Evolutionary conservation across 768 basidiomycete genomes (phyloP).

Genomic region (Paxillus ammoniavirescens): DNA sequence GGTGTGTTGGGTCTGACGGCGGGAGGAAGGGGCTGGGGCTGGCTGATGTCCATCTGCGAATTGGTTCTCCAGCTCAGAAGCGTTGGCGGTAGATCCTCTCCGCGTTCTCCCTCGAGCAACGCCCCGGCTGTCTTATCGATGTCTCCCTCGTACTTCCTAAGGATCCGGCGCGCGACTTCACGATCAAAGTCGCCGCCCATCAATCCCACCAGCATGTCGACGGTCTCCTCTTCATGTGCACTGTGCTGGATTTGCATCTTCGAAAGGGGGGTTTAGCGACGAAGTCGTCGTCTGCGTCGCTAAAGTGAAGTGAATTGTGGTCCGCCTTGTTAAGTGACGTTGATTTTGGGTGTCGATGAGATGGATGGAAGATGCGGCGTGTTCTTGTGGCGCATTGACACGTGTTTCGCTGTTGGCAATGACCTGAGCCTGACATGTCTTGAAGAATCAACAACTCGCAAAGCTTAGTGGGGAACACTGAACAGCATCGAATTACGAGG

Average conservation of each 20-base stretch:
- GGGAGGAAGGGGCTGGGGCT: slow-evolving; percentile 6
- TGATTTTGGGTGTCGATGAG: slow-evolving; percentile 1
- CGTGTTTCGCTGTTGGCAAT: neutral
- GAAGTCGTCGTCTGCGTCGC: slow-evolving; percentile 11
- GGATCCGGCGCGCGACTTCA: slow-evolving; percentile 51
- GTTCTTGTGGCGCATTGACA: neutral
- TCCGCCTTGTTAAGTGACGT: slow-evolving; percentile 1
- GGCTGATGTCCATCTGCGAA: slow-evolving; percentile 13
- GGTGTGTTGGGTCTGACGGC: slow-evolving; percentile 27
- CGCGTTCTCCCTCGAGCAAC: slow-evolving; percentile 51
- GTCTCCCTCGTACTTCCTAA: slow-evolving; percentile 60
- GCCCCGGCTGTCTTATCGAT: slow-evolving; percentile 55
- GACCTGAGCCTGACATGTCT: no score
- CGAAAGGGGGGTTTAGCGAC: neutral
- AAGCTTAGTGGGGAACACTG: no score
- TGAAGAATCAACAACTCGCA: no score
- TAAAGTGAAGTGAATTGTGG: slow-evolving; percentile 12
- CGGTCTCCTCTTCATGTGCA: slow-evolving; percentile 27
- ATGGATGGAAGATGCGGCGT: neutral
- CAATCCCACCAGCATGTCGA: slow-evolving; percentile 35
- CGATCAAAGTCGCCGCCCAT: slow-evolving; percentile 42
- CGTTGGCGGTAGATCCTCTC: slow-evolving; percentile 26
- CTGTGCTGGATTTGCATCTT: slow-evolving; percentile 23
- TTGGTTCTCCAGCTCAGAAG: slow-evolving; percentile 9
- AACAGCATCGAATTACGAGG: neutral